Evolutionary conservation across 2,329 filamentous ascomycete genomes (phyloP), one percentile per base, ranked within the genome.

Genomic region (Fusarium penzigii): DNA sequence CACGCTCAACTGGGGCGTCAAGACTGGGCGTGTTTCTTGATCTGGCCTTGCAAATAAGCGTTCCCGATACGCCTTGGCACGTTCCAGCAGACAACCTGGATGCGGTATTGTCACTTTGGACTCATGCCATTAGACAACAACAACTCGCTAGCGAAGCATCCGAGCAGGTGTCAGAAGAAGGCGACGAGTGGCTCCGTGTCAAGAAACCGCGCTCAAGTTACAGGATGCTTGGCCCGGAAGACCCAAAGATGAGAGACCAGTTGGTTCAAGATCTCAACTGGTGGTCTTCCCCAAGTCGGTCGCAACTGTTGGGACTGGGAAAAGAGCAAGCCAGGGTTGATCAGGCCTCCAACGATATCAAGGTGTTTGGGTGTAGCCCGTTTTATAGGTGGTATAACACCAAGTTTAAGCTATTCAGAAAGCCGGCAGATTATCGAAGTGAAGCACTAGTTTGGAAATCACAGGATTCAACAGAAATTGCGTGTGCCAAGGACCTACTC

Each of bases 401-500:
- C n/a, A n/a, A n/a, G n/a, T n/a, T n/a, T n/a, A n/a, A n/a, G n/a
- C n/a, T n/a, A n/a, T n/a, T n/a, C n/a, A n/a, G 11, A 13, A 4
- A 25, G 13, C 42, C 3, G 5, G 5, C 10, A 17, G 29, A 11
- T 20, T 46, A 1, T 43, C 14, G n/a, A 25, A 25, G 20, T 25
- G 7, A 7, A 25, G 20, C 7, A 4, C 20, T 25, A 25, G 20
- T 7, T 25, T 25, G 17, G 17, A 44, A 20, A 17, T 17, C 42
- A 2, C 17, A 17, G 6, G 44, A 51, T 34, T 42, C 50, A 3
- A 14, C 46, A 2, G 50, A 46, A 16, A 42, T 32, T 12, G 46
- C 49, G 3, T 46, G 6, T 13, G 42, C 46, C 3, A 52, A 52
- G 10, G 42, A 52, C 16, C 42, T 52, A 2, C 46, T 52, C 14